Percentiles rank a stretch among this genome's conserved stretches.
These are phyloP conservation scores for Solanum stenotomum DNA, from an alignment of 257 asterid genomes.

Conservation along the genomic window DNA sequence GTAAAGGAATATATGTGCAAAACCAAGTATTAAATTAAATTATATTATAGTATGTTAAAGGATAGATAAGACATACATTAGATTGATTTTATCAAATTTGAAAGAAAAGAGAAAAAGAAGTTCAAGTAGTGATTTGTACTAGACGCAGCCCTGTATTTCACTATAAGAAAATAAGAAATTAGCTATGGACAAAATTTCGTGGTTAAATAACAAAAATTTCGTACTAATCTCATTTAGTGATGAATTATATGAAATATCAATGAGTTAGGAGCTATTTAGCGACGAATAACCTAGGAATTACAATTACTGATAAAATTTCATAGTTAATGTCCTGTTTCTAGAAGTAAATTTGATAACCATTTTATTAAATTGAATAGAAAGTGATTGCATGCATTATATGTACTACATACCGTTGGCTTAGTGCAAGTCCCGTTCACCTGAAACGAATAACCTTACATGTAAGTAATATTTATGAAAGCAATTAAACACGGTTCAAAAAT, in stretches of 20 bases:
- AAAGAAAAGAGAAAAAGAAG: background rate
- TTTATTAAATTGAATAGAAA: background rate
- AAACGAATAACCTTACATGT: background rate
- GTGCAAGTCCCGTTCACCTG: slow-evolving; percentile 7
- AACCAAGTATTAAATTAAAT: background rate
- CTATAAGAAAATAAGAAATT: background rate
- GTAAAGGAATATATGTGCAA: background rate
- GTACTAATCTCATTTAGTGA: background rate
- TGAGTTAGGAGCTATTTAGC: background rate
- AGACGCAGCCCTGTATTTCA: background rate
- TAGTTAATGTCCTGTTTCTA: background rate
- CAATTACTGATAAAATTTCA: background rate
- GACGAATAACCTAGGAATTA: too few relatives aligned
- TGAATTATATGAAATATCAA: background rate
- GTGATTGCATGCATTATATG: background rate
- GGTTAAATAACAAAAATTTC: background rate
- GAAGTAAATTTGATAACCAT: background rate
- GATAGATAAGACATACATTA: background rate
- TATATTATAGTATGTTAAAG: background rate
- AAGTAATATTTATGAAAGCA: background rate
- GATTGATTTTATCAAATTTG: background rate
- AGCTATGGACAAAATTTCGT: background rate
- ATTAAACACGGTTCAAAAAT: background rate
- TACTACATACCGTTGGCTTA: slow-evolving; percentile 9
- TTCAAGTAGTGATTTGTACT: too few relatives aligned